Conservation (phyloP, 1,139 yeast species). For the Scheffersomyces cryptocercus region DNA sequence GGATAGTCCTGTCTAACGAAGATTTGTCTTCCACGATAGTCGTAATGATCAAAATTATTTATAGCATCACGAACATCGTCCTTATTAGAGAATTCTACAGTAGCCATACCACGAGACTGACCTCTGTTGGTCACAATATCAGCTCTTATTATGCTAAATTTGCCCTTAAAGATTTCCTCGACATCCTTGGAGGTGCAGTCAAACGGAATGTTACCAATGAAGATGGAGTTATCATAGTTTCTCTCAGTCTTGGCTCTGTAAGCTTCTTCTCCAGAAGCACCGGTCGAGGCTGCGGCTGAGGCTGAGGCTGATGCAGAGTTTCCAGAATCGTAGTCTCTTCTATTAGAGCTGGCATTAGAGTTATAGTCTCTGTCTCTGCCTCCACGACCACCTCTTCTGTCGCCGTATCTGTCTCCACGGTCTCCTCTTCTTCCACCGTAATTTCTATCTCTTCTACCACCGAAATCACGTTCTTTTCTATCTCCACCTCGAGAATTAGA, state of each 20-base stretch:
- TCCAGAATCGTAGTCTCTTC: slow-evolving; percentile 22
- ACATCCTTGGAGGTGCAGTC: slow-evolving; percentile 61
- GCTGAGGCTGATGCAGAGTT: slow-evolving; percentile 6
- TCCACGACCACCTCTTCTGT: slow-evolving; percentile 23
- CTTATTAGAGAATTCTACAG: slow-evolving; percentile 76
- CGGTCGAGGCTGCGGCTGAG: slow-evolving; percentile 20
- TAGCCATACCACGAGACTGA: slow-evolving; percentile 88
- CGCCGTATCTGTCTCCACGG: slow-evolving; percentile 20
- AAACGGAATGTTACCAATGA: slow-evolving; percentile 74
- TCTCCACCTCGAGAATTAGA: slow-evolving; percentile 26
- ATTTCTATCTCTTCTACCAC: slow-evolving; percentile 19
- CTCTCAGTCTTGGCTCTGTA: slow-evolving; percentile 52
- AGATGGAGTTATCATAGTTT: slow-evolving; percentile 68
- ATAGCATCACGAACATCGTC: slow-evolving; percentile 80
- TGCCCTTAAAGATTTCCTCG: slow-evolving; percentile 56
- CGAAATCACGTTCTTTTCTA: slow-evolving; percentile 17
- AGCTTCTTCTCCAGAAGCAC: slow-evolving; percentile 29
- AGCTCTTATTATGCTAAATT: slow-evolving; percentile 79
- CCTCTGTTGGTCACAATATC: slow-evolving; percentile 85
- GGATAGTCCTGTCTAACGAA: slow-evolving; percentile 90
- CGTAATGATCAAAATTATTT: slow-evolving; percentile 63
- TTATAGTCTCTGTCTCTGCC: slow-evolving; percentile 8
- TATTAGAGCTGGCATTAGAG: slow-evolving; percentile 15
- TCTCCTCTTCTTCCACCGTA: slow-evolving; percentile 22
- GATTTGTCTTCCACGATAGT: slow-evolving; percentile 75